phyloP scores from a whole-genome alignment of 345 rosid genomes.

The Salix brachista region DNA sequence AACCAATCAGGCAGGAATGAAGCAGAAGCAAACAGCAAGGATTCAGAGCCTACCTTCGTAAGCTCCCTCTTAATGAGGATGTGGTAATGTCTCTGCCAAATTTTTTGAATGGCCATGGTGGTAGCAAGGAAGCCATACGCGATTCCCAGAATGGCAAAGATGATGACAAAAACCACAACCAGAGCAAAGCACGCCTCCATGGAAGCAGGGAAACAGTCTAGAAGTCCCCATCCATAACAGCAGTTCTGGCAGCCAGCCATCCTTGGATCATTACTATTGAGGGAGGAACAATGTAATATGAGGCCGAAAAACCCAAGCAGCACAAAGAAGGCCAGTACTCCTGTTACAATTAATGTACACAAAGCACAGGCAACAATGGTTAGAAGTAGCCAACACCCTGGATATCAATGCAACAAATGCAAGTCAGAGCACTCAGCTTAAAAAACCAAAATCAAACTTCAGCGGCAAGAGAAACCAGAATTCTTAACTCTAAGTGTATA shows the following conservation, averaged over 20 bases:
- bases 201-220: constrained; percentile 94
- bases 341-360: constrained; percentile 31
- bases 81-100: constrained; percentile 96
- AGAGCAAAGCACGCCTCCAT: constrained; percentile 94
- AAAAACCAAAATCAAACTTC: neutral
- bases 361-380: constrained; percentile 7
- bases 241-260: constrained; percentile 96
- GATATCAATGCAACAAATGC: neutral
- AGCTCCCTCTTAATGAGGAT: constrained; percentile 90
- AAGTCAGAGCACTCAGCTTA: neutral
- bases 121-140: constrained; percentile 96
- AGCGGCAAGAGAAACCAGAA: neutral
- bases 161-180: constrained; percentile 74
- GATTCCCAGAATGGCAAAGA: constrained; percentile 81
- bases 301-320: constrained; percentile 85
- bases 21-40: neutral
- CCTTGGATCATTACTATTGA: constrained; percentile 72
- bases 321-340: constrained; percentile 83
- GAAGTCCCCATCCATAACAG: constrained; percentile 96
- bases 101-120: constrained; percentile 87
- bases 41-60: constrained; percentile 47
- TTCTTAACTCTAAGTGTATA: neutral
- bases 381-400: neutral
- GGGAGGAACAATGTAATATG: constrained; percentile 76
- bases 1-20: neutral